Evolutionary conservation across 768 basidiomycete genomes (phyloP).

Genomic region (Lactarius psammicola): DNA sequence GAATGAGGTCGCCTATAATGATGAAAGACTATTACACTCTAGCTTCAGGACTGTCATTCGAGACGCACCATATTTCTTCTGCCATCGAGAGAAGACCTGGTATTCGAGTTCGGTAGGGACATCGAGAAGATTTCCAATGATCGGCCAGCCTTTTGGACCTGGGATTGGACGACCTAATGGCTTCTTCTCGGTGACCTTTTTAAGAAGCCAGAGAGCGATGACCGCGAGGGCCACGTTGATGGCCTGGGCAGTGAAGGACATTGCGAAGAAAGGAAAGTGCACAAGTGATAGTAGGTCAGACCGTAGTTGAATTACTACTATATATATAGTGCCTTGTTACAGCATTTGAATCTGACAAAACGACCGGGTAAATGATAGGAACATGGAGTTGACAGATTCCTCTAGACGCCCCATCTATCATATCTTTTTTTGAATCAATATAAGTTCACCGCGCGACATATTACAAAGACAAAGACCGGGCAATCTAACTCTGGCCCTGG

Average conservation of each 20-base stretch:
- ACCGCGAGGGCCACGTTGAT: slow-evolving; percentile 17
- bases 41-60: too few relatives aligned
- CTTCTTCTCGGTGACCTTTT: slow-evolving; percentile 23
- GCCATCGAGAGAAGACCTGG: slow-evolving; percentile 24
- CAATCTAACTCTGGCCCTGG: too few relatives aligned
- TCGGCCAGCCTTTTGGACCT: slow-evolving; percentile 25
- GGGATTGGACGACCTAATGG: slow-evolving; percentile 23
- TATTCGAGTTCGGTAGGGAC: slow-evolving; percentile 26
- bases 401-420: too few relatives aligned
- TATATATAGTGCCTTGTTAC: not conserved
- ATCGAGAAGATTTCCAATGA: slow-evolving; percentile 29
- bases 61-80: slow-evolving; percentile 27
- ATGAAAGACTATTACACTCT: not conserved
- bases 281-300: too few relatives aligned
- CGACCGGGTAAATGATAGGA: too few relatives aligned
- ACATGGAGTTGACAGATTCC: too few relatives aligned
- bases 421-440: too few relatives aligned
- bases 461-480: too few relatives aligned
- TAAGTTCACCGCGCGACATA: too few relatives aligned
- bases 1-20: slow-evolving; percentile 30
- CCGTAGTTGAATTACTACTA: too few relatives aligned
- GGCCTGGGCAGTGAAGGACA: not conserved
- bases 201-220: slow-evolving; percentile 21
- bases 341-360: too few relatives aligned
- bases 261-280: too few relatives aligned